phyloP scores from a whole-genome alignment of 1,139 yeast genomes.

The Wickerhamomyces sp. region DNA sequence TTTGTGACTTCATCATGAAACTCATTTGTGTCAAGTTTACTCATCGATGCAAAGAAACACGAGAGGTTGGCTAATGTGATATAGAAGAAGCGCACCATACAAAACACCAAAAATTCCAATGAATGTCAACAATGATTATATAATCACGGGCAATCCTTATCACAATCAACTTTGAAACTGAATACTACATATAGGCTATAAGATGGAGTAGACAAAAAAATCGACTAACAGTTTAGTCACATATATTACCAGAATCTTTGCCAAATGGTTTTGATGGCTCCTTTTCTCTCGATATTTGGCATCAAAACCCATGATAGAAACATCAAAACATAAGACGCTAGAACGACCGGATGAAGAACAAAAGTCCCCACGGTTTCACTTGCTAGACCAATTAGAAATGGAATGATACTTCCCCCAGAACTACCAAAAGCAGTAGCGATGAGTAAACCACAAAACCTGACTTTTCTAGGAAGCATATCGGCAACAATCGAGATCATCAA shows the following conservation, averaged over 20 bases:
- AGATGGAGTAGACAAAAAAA: too few species aligned
- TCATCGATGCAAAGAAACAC: background rate
- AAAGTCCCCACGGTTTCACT: conserved; percentile 47
- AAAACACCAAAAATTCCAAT: too few species aligned
- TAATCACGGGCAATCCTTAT: too few species aligned
- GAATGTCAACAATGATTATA: too few species aligned
- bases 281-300: conserved; percentile 35
- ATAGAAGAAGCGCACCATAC: too few species aligned
- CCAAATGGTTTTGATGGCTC: conserved; percentile 16
- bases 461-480: conserved; percentile 47
- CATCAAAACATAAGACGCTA: conserved; percentile 37
- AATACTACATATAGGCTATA: too few species aligned
- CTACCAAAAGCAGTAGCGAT: conserved; percentile 57
- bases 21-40: conserved; percentile 1
- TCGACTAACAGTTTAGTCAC: background rate
- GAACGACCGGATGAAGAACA: conserved; percentile 49
- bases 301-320: conserved; percentile 39
- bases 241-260: conserved; percentile 18
- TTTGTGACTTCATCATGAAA: conserved; percentile 5
- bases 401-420: conserved; percentile 56
- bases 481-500: conserved; percentile 45
- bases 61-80: too few species aligned
- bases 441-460: conserved; percentile 48
- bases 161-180: too few species aligned
- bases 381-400: conserved; percentile 50